A percentile compares a stretch with the other conserved stretches of the same genome.
phyloP scores from a whole-genome alignment of 2,329 filamentous ascomycete species.

The Rosellinia necatrix region DNA sequence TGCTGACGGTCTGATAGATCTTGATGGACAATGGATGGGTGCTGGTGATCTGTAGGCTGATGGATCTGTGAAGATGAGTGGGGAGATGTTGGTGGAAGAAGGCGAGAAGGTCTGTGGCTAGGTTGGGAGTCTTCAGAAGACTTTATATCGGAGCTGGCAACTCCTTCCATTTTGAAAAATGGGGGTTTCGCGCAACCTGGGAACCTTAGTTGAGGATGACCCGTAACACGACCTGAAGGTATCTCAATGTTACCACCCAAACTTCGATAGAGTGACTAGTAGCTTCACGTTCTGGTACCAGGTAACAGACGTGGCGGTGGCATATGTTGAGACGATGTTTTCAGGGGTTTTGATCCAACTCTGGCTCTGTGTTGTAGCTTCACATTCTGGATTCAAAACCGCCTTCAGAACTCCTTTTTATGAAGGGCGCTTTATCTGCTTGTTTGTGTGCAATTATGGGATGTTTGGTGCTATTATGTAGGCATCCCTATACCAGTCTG shows the following conservation, averaged over 20 bases:
- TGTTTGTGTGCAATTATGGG: background rate
- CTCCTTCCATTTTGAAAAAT: constrained; percentile 12
- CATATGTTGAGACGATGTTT: background rate
- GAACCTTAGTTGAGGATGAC: background rate
- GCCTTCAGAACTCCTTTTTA: background rate
- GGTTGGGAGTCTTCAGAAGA: background rate
- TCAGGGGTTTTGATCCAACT: background rate
- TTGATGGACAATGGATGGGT: background rate
- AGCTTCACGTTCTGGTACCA: background rate
- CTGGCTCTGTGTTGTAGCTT: background rate
- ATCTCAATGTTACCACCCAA: background rate
- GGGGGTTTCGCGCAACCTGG: background rate
- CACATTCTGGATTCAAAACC: background rate
- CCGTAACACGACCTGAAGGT: background rate
- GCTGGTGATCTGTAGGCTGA: background rate
- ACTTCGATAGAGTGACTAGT: background rate
- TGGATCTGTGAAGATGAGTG: background rate
- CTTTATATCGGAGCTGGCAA: background rate
- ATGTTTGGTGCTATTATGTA: background rate
- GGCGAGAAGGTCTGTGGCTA: constrained; percentile 1
- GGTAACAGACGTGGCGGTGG: background rate
- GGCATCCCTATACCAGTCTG: background rate
- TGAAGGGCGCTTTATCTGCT: background rate
- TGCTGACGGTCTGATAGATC: constrained; percentile 10
- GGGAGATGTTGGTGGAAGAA: background rate